Evolutionary conservation across 169 alveolate species (phyloP).

Genomic region (Plasmodium chabaudi): DNA sequence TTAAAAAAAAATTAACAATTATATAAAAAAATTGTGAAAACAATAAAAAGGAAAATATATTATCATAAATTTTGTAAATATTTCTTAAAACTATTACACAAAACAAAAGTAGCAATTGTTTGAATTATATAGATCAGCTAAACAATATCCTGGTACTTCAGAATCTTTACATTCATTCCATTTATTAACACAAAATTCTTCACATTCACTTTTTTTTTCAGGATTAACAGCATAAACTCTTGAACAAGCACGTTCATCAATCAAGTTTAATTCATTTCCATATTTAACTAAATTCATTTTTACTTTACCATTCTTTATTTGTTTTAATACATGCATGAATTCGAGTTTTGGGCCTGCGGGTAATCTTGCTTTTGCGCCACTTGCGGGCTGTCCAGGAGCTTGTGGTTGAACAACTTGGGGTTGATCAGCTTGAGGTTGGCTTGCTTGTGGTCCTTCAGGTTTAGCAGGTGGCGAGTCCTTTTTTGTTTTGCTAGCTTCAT

Average conservation of each 20-base stretch:
- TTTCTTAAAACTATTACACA: constrained; percentile 6
- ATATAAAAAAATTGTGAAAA: too few species aligned
- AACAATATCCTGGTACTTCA: constrained; percentile 11
- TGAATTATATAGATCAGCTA: neutral
- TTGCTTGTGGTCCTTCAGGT: neutral
- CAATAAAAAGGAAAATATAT: neutral
- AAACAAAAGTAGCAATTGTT: constrained; percentile 23
- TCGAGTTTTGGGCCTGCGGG: neutral
- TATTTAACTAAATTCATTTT: constrained; percentile 12
- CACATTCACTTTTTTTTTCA: constrained; percentile 11
- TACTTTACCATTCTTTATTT: constrained; percentile 2
- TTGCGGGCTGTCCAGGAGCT: neutral
- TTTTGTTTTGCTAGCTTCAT: too few species aligned
- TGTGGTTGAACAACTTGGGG: neutral
- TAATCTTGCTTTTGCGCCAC: too few species aligned
- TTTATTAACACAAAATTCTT: neutral
- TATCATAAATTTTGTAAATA: neutral
- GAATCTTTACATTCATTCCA: neutral
- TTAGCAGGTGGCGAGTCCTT: neutral
- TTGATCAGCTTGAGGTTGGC: neutral
- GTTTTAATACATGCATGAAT: constrained; percentile 22
- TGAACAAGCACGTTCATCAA: constrained; percentile 8
- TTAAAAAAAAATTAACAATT: too few species aligned
- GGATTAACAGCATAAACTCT: neutral
- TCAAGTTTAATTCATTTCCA: neutral